Evolutionary conservation across 2,329 filamentous ascomycete genomes (phyloP), one percentile per base, ranked within the genome.

Genomic region (Mariannaea sp.): DNA sequence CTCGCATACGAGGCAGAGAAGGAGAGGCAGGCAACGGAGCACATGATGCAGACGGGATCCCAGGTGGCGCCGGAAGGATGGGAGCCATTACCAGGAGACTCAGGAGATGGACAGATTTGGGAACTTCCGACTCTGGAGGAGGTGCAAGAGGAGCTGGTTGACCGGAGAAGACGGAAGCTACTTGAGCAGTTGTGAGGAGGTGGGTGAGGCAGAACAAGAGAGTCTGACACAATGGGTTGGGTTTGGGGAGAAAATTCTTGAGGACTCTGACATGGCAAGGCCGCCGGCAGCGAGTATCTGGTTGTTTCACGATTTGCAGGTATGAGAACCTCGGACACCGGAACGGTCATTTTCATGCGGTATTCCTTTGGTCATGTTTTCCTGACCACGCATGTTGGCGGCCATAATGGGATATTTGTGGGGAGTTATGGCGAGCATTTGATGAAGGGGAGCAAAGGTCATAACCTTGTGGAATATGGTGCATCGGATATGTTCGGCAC

Each of bases 141-240:
- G 70, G 93, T 97, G n/a, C 91, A 97, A 73, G 85, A 92, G 68
- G 94, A 97, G 73, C 76, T 99, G 63, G 82, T 99, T 49, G 92
- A 97, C 61, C 81, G 93, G 73, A 83, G 92, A 73, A 85, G 90
- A 70, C 83, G 87, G 73, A 90, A 87, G 71, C 75, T 99, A 57
- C 75, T 99, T 62, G 91, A 97, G 65, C 93, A 94, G 75, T 80
- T 95, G 55, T 78, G 68, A 66, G 40, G 36, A 20, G n/a, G 13
- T 20, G 5, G 24, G 2, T 6, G 7, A 10, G 8, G 13, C 6
- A 20, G 13, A 33, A 38, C 16, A 19, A 7, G 7, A 17, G 30
- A 12, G n/a, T 12, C 13, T n/a, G 29, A 32, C 13, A 12, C 7
- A n/a, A 32, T 32, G 9, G 29, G 4, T 12, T 12, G 13, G 5